Base-by-base conservation (phyloP, 2,329 filamentous ascomycete genomes). In the Colletotrichum sidae region DNA sequence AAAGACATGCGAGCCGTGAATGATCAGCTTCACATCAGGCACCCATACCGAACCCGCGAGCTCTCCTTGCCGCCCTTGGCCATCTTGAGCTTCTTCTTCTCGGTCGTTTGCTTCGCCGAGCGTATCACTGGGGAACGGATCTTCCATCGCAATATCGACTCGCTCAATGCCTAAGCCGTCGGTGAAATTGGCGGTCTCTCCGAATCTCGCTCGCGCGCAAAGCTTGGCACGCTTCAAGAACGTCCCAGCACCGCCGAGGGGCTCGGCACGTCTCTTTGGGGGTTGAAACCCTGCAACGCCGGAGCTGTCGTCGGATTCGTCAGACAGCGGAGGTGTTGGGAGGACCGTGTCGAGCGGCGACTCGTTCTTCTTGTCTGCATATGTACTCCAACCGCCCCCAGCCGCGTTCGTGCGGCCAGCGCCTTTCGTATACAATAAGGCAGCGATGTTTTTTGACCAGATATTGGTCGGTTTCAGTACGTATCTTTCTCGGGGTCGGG, bases 1-100 rank as follows among this genome's bases (percentile, higher is more conserved):
- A 78, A 96, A 95, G 3, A 97, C 89, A 74, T 97, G 92, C 1
- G 84, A 77, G 0, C 94, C 94, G 44, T 90, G 86, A 67, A 97
- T 92, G 0, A 87, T 89, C 9, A 97, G 77, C 17, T 85, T 84
- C 15, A 92, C 79, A 55, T 83, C 81, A 1, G 89, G 89, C n/a
- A 80, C 78, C 84, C 87, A 90, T 3, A 66, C 61, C 67, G 71
- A n/a, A 9, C 51, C 42, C 37, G 10, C 39, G 39, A 49, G 11
- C 4, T 61, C 15, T 71, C 68, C 7, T 64, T 70, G 55, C 59
- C 61, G 25, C 63, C 61, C 15, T n/a, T 72, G 52, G 44, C 34
- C 71, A 55, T 42, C 71, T 68, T 69, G 15, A 60, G 71, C 60
- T 68, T 74, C 74, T 33, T 72, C 70, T 17, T 71, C 72, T 54